phyloP scores from a whole-genome alignment of 2,329 filamentous ascomycete species.

The Rhytidhysteron rufulum region DNA sequence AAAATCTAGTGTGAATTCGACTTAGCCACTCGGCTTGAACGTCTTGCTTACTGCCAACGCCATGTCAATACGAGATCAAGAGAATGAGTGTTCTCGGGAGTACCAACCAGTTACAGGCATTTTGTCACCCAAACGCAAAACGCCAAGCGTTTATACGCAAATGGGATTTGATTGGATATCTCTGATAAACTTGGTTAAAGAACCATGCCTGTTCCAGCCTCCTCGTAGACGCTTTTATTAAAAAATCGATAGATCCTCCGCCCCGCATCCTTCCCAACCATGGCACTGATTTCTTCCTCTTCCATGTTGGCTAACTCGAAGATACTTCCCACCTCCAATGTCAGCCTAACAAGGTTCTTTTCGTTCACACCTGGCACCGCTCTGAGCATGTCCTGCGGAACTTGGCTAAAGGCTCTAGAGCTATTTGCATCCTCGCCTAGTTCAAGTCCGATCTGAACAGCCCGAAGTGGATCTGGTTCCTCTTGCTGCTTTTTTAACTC shows the following conservation, averaged over 20 bases:
- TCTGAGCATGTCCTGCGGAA: constrained; percentile 86
- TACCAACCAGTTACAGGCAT: too few species aligned
- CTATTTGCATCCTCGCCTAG: constrained; percentile 50
- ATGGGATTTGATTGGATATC: too few species aligned
- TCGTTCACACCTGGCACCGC: constrained; percentile 74
- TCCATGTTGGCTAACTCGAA: constrained; percentile 81
- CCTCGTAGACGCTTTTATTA: constrained; percentile 53
- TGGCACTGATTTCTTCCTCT: constrained; percentile 64
- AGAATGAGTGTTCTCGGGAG: too few species aligned
- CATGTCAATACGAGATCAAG: too few species aligned
- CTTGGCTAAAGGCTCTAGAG: constrained; percentile 71
- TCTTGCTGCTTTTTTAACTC: constrained; percentile 84
- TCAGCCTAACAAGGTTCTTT: constrained; percentile 70
- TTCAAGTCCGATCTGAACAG: constrained; percentile 77
- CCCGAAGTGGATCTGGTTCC: constrained; percentile 86
- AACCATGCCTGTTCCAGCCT: constrained; percentile 3
- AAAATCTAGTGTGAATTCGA: too few species aligned
- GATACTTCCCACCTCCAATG: constrained; percentile 70
- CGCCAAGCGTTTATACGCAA: too few species aligned
- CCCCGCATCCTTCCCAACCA: constrained; percentile 75
- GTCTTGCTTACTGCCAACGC: too few species aligned
- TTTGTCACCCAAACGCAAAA: too few species aligned
- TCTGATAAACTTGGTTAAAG: too few species aligned
- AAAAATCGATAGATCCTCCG: constrained; percentile 80
- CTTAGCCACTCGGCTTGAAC: too few species aligned